These are phyloP conservation scores for Hemileia vastatrix DNA, from an alignment of 1,284 basidiomycete species.

Conservation along the genomic window DNA sequence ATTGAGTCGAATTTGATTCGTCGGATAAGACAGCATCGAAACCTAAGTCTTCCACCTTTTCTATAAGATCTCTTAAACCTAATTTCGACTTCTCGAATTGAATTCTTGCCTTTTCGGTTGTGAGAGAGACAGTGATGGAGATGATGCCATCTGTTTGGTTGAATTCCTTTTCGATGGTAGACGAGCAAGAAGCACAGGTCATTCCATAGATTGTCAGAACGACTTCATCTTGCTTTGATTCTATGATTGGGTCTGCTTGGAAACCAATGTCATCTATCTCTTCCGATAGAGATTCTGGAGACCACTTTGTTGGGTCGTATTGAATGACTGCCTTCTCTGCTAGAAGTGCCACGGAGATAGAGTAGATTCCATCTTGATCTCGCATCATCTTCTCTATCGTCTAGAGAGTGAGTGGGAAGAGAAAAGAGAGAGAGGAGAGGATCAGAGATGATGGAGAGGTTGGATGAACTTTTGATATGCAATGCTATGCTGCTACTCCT, in stretches of 20 bases:
- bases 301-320: constrained; percentile 73
- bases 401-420: constrained; percentile 45
- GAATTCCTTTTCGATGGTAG: constrained; percentile 35
- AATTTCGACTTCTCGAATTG: constrained; percentile 61
- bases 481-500: too few relatives aligned
- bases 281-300: constrained; percentile 66
- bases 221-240: constrained; percentile 49
- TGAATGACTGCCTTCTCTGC: constrained; percentile 86
- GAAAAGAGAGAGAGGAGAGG: background rate
- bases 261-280: constrained; percentile 89
- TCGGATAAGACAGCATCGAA: constrained; percentile 79
- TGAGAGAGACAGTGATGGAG: constrained; percentile 60
- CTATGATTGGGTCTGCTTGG: constrained; percentile 53
- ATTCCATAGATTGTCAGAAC: constrained; percentile 38
- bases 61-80: constrained; percentile 73
- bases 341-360: constrained; percentile 81
- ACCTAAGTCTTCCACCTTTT: constrained; percentile 73
- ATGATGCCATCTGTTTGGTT: constrained; percentile 54
- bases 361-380: constrained; percentile 70
- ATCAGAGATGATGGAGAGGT: too few relatives aligned
- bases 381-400: constrained; percentile 89
- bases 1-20: constrained; percentile 71
- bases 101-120: constrained; percentile 63
- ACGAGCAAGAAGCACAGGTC: constrained; percentile 39
- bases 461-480: too few relatives aligned